These are phyloP conservation scores for Camillea tinctor DNA, from an alignment of 2,329 filamentous ascomycete genomes.

Conservation along the genomic window DNA sequence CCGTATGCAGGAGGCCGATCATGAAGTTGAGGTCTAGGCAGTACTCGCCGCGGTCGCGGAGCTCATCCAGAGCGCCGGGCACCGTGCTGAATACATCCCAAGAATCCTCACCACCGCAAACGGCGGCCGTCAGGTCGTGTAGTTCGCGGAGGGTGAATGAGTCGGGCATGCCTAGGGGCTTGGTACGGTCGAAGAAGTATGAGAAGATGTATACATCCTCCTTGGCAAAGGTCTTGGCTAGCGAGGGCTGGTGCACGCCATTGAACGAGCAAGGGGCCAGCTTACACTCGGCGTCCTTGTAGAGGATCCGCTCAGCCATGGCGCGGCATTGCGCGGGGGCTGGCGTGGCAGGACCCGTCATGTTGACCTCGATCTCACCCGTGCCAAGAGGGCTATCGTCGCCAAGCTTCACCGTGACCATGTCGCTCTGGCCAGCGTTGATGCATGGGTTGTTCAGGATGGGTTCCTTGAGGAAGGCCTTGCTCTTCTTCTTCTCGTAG, in stretches of 20 bases:
- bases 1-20: constrained; percentile 86
- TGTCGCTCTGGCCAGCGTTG: constrained; percentile 70
- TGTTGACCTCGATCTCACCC: constrained; percentile 67
- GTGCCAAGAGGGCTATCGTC: constrained; percentile 64
- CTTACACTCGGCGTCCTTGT: constrained; percentile 79
- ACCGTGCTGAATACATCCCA: constrained; percentile 83
- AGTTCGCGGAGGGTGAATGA: constrained; percentile 91
- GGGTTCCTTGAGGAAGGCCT: constrained; percentile 36
- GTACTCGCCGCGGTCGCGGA: constrained; percentile 79
- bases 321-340: constrained; percentile 85
- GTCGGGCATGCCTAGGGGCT: constrained; percentile 96
- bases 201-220: constrained; percentile 97
- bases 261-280: constrained; percentile 97
- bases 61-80: constrained; percentile 75
- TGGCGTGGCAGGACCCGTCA: constrained; percentile 76
- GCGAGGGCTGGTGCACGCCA: constrained; percentile 88
- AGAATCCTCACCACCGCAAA: constrained; percentile 72
- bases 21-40: constrained; percentile 97
- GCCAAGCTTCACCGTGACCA: constrained; percentile 70
- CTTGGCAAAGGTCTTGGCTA: constrained; percentile 85
- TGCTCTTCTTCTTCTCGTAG: constrained; percentile 56
- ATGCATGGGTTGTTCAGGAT: constrained; percentile 61
- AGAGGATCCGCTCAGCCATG: constrained; percentile 84
- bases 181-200: constrained; percentile 95
- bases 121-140: constrained; percentile 77